Base-by-base conservation (phyloP, 2,329 filamentous ascomycete genomes). In the Penicillium sp. region DNA sequence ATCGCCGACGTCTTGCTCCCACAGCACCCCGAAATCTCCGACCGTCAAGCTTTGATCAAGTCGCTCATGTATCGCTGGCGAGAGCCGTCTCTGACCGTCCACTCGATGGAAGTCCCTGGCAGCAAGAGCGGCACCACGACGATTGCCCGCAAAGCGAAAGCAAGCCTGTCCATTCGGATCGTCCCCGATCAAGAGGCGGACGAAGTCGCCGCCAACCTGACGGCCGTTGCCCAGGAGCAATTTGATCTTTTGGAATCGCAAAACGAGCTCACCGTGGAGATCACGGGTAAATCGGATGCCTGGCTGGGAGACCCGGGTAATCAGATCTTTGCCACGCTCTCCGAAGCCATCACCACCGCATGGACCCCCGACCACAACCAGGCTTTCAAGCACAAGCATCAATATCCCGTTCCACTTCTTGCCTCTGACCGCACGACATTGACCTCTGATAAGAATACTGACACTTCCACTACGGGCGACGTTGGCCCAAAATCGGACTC, bases 221-320 rank as follows among this genome's bases (percentile, higher is more conserved):
- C 76, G 0, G 65, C 73, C 1, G 94, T 86, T 61, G 75, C 96
- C 0, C 69, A 82, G 40, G 73, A 78, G 9, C 80, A 90, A 56
- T 98, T 96, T 62, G 76, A 75, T 1, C 70, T 77, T 12, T 81
- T 97, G 1, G 83, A 84, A 28, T 91, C 88, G 1, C 84, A 87
- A 52, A 98, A 98, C 61, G 79, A 76, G 5, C 76, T 98, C 33
- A 85, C 77, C 1, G 81, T 98, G 35, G 84, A 83, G 28, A 90
- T 98, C 55, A 90, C 95, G 56, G 93, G 96, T 64, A 85, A 88
- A 69, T 91, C 93, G 0, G 93, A 98, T 64, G 90, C 93, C 0
- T 98, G 93, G 93, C 81, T 98, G 0, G 91, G 93, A 11, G 89
- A 96, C 59, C 90, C 89, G 3, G 83, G 83, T 42, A 96, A 95